Evolutionary conservation across 768 basidiomycete species (phyloP), one percentile per base, ranked within the genome.

Genomic region (Tylopilus balloui): DNA sequence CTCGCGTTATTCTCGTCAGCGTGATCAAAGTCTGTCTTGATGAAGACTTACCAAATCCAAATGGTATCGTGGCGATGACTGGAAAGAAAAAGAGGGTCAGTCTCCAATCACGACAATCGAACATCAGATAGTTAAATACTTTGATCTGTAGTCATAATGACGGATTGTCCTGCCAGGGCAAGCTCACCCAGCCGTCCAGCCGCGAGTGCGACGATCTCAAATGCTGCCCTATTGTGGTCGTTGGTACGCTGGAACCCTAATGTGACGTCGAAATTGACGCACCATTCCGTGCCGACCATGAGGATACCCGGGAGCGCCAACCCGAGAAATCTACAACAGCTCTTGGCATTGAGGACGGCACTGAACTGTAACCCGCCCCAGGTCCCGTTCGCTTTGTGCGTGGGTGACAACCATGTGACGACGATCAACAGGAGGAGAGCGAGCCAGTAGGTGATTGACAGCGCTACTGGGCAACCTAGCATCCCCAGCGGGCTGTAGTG

Each of bases 231-330:
- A 34, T 50, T 37, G 25, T 4, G 3, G 39, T 52, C 36, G 36
- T 50, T n/a, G 27, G 29, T 40, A 8, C n/a, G 4, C n/a, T 21
- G 11, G 29, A 12, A 6, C 28, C 13, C 41, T 2, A 4, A 12
- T 2, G 17, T 14, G 28, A 25, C 24, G 21, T 46, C 28, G 32
- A 27, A 3, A 24, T 15, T 6, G 51, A 46, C 74, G 46, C 59
- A 86, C 86, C 86, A 90, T 71, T 90, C 88, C 4, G 86, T 86
- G 19, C 83, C 84, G 24, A 88, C 78, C 86, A 88, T 88, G 23
- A 87, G 57, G 37, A 89, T 85, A 0, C 86, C 88, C 0, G 87
- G 86, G n/a, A 88, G 57, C 0, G 85, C 87, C 36, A 89, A 74
- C 45, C 73, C 75, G 23, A 86, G 72, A 64, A 89, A 88, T 19